These are phyloP conservation scores for Epichloe typhina DNA, from an alignment of 2,329 filamentous ascomycete genomes.

Conservation along the genomic window DNA sequence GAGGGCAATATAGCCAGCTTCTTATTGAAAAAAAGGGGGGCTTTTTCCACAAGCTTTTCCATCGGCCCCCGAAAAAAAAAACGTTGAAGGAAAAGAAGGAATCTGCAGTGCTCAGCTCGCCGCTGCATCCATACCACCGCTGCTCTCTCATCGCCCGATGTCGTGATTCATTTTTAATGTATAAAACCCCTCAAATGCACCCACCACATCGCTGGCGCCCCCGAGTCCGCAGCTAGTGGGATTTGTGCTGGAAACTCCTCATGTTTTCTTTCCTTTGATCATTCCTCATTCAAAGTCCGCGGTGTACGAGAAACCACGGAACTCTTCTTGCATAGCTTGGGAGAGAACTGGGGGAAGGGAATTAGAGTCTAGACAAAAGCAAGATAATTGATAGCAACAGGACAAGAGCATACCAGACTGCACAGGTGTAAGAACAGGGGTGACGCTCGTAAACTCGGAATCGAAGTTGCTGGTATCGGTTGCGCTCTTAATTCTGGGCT, in stretches of 20 bases:
- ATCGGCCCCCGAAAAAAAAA: not conserved
- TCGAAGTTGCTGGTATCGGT: conserved; percentile 99
- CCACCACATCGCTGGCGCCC: not conserved
- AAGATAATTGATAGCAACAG: not conserved
- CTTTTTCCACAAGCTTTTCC: not conserved
- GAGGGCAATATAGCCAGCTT: not conserved
- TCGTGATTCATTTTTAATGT: not conserved
- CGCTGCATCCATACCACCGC: not conserved
- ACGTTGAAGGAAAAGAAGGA: not conserved
- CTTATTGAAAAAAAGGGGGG: not conserved
- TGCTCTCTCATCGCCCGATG: not conserved
- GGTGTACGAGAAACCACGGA: conserved; percentile 96
- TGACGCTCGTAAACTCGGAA: conserved; percentile 95
- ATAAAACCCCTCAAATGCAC: not conserved
- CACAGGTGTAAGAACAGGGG: conserved; percentile 89
- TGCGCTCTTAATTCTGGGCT: conserved; percentile 77
- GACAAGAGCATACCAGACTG: conserved; percentile 65
- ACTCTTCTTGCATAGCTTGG: conserved; percentile 98
- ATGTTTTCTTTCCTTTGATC: not conserved
- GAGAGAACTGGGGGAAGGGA: conserved; percentile 56
- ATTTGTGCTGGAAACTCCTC: conserved; percentile 5
- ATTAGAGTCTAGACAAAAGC: too few relatives aligned
- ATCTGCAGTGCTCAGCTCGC: not conserved
- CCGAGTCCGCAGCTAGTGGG: not conserved
- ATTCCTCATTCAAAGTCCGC: conserved; percentile 63